These are phyloP conservation scores for Phytophthora sojae DNA, from an alignment of 352 stramenopile species.

Conservation along the genomic window DNA sequence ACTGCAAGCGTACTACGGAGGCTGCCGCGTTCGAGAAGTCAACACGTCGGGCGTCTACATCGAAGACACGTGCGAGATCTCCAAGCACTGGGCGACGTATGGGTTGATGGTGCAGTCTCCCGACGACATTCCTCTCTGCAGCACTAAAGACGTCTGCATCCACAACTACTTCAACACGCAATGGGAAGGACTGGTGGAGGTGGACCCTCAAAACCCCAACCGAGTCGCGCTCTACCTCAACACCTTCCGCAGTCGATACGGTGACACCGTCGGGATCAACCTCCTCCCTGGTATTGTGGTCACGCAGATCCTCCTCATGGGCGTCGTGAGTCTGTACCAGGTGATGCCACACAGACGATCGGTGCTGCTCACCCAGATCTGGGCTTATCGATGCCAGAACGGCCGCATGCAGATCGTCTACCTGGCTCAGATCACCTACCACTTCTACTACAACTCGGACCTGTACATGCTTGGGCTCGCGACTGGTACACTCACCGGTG, in stretches of 20 bases:
- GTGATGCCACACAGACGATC: conserved; percentile 25
- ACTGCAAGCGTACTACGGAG: conserved; percentile 22
- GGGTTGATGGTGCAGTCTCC: conserved; percentile 23
- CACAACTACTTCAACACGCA: conserved; percentile 23
- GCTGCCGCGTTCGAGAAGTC: conserved; percentile 14
- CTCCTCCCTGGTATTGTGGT: conserved; percentile 16
- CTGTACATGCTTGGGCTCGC: conserved; percentile 30
- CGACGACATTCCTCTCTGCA: conserved; percentile 24
- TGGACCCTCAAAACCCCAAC: not conserved
- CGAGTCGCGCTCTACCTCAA: conserved; percentile 11
- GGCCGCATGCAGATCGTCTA: conserved; percentile 30
- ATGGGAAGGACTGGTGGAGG: conserved; percentile 16
- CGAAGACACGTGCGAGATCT: conserved; percentile 11
- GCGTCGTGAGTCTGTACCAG: conserved; percentile 22
- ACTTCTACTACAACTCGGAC: conserved; percentile 27
- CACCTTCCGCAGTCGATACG: conserved; percentile 17
- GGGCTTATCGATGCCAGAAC: conserved; percentile 34
- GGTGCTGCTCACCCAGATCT: conserved; percentile 36
- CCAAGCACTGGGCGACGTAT: conserved; percentile 19
- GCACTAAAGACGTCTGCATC: conserved; percentile 11
- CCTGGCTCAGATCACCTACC: conserved; percentile 28
- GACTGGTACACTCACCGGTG: conserved; percentile 24
- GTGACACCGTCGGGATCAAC: conserved; percentile 9
- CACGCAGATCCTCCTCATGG: conserved; percentile 23
- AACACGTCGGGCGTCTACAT: conserved; percentile 17